A percentile compares a stretch with the other conserved stretches of the same genome.
Evolutionary conservation across 345 rosid species (phyloP).

Genomic region (Mallotus nudiflorus): DNA sequence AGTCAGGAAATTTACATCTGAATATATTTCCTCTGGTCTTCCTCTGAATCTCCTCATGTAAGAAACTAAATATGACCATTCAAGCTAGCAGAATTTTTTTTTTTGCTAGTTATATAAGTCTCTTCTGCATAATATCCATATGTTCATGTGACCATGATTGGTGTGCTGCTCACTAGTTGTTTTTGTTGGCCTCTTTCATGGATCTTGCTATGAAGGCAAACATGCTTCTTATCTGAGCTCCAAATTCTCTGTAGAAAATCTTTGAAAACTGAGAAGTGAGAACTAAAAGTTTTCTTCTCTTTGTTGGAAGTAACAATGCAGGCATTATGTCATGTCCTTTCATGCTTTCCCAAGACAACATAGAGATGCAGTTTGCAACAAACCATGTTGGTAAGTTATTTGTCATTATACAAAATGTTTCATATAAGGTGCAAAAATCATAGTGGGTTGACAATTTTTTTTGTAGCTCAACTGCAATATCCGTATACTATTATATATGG

Average conservation of each 20-base stretch:
- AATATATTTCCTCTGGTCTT: slow-evolving; percentile 30
- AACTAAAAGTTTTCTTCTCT: slow-evolving; percentile 4
- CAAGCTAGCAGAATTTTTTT: background rate
- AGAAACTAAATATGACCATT: slow-evolving; percentile 3
- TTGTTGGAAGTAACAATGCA: slow-evolving; percentile 36
- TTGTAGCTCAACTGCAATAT: background rate
- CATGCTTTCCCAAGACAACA: slow-evolving; percentile 35
- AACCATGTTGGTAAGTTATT: slow-evolving; percentile 29
- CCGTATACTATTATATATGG: background rate
- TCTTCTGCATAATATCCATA: background rate
- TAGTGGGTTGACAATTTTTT: background rate
- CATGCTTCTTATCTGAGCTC: too few relatives aligned
- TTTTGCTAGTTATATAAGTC: background rate
- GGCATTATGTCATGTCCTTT: slow-evolving; percentile 37
- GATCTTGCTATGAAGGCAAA: background rate
- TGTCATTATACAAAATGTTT: background rate
- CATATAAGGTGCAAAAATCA: background rate
- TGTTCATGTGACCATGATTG: background rate
- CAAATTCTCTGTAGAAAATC: too few relatives aligned
- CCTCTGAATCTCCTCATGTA: slow-evolving; percentile 47
- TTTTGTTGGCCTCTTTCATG: background rate
- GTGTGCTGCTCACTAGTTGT: background rate
- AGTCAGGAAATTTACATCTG: slow-evolving; percentile 36
- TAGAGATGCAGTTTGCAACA: slow-evolving; percentile 35
- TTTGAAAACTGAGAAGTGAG: slow-evolving; percentile 1